Evolutionary conservation across 352 stramenopile genomes (phyloP).

Genomic region (Globisporangium radiosum): DNA sequence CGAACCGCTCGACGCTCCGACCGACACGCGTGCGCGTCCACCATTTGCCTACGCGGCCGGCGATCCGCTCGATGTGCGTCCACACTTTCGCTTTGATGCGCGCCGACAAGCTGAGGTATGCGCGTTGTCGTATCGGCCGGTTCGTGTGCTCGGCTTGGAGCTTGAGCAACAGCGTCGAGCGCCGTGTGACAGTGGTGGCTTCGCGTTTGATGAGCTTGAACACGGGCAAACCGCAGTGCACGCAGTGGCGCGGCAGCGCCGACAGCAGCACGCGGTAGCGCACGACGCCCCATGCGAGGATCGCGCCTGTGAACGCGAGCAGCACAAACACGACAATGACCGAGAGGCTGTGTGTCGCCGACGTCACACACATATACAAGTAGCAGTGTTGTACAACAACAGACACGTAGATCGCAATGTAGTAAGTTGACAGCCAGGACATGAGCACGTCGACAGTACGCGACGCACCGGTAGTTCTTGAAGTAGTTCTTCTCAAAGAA

Average conservation of each 20-base stretch:
- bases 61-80: constrained; percentile 4
- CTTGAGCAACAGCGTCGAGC: constrained; percentile 31
- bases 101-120: constrained; percentile 14
- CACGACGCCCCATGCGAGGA: constrained; percentile 45
- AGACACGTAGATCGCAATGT: background rate
- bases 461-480: constrained; percentile 37
- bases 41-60: constrained; percentile 12
- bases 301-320: constrained; percentile 22
- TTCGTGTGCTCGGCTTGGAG: constrained; percentile 35
- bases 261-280: constrained; percentile 51
- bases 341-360: constrained; percentile 22
- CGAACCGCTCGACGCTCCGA: constrained; percentile 18
- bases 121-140: background rate
- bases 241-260: constrained; percentile 49
- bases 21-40: constrained; percentile 17
- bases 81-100: constrained; percentile 23
- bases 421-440: background rate
- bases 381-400: background rate
- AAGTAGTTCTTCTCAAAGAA: constrained; percentile 65
- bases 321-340: constrained; percentile 35
- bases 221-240: constrained; percentile 49
- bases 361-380: background rate
- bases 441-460: background rate
- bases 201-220: constrained; percentile 33
- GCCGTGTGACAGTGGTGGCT: constrained; percentile 23